These are phyloP conservation scores for Astragalus glycyphyllos DNA, from an alignment of 306 rosid genomes.

Conservation along the genomic window DNA sequence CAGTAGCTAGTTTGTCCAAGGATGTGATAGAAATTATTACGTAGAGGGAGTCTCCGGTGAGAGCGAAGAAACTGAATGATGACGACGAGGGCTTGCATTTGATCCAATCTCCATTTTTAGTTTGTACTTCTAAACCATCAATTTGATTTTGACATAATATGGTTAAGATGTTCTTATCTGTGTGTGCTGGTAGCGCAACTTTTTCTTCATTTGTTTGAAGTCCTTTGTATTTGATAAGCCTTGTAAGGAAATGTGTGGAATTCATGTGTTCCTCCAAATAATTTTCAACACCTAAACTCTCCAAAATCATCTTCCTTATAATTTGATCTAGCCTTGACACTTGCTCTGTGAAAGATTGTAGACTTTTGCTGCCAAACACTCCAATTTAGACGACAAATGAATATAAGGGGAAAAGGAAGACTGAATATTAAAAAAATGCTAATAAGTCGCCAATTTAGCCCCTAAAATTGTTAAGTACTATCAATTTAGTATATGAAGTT, in stretches of 20 bases:
- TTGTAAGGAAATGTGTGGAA: slow-evolving; percentile 58
- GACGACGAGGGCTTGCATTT: slow-evolving; percentile 53
- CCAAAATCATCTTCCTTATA: slow-evolving; percentile 62
- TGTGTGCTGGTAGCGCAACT: slow-evolving; percentile 56
- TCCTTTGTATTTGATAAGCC: slow-evolving; percentile 61
- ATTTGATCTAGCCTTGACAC: slow-evolving; percentile 55
- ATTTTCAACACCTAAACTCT: slow-evolving; percentile 69
- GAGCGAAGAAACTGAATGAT: slow-evolving; percentile 49
- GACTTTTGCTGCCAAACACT: slow-evolving; percentile 44
- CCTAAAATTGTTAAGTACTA: no score
- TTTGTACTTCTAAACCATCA: slow-evolving; percentile 62
- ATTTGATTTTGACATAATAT: slow-evolving; percentile 62
- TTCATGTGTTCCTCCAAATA: slow-evolving; percentile 65
- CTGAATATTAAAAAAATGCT: no score
- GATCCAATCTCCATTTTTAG: slow-evolving; percentile 68
- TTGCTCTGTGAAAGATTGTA: slow-evolving; percentile 50
- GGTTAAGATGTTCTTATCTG: slow-evolving; percentile 65
- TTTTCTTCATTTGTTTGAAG: slow-evolving; percentile 54
- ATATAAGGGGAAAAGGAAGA: neutral
- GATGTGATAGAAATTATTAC: slow-evolving; percentile 44
- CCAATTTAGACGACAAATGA: neutral
- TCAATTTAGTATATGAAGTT: no score
- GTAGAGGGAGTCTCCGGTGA: slow-evolving; percentile 58
- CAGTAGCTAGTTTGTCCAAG: no score
- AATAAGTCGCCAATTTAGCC: no score